phyloP scores from a whole-genome alignment of 495 filamentous ascomycete genomes.

The Aspergillus cavernicola region DNA sequence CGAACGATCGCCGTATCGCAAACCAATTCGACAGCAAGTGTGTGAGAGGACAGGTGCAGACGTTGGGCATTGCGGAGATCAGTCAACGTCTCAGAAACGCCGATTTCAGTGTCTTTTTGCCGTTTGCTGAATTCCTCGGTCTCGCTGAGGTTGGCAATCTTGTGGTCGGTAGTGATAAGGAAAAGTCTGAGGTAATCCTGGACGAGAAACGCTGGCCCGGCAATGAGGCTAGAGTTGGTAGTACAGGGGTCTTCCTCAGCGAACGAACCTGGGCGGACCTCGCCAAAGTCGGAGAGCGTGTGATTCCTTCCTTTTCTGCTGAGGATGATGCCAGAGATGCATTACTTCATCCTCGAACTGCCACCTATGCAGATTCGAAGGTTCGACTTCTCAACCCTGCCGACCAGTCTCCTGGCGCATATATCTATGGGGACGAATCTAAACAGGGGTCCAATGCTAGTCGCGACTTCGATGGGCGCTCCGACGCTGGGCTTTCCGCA shows the following conservation, averaged over 20 bases:
- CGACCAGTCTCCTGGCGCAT: constrained; percentile 56
- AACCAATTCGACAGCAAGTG: constrained; percentile 99
- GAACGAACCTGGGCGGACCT: constrained; percentile 93
- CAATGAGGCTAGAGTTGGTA: constrained; percentile 87
- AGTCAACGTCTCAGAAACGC: constrained; percentile 87
- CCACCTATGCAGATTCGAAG: constrained; percentile 62
- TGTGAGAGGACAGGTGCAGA: constrained; percentile 89
- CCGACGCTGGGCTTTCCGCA: constrained; percentile 84
- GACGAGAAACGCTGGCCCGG: constrained; percentile 86
- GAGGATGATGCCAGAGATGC: constrained; percentile 46
- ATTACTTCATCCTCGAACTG: constrained; percentile 32
- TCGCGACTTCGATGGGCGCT: constrained; percentile 77
- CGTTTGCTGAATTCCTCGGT: constrained; percentile 92
- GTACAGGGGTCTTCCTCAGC: constrained; percentile 91
- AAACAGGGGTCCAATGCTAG: constrained; percentile 77
- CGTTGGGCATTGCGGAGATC: constrained; percentile 94
- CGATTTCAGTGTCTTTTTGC: constrained; percentile 92
- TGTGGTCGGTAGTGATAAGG: constrained; percentile 85
- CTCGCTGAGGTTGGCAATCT: constrained; percentile 76
- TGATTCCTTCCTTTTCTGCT: constrained; percentile 50
- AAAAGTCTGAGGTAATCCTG: constrained; percentile 85
- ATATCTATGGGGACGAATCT: constrained; percentile 66
- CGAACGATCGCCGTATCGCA: constrained; percentile 93
- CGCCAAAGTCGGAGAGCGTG: constrained; percentile 67
- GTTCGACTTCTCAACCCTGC: constrained; percentile 60